phyloP scores from a whole-genome alignment of 2,329 filamentous ascomycete species.

The Beauveria australis region DNA sequence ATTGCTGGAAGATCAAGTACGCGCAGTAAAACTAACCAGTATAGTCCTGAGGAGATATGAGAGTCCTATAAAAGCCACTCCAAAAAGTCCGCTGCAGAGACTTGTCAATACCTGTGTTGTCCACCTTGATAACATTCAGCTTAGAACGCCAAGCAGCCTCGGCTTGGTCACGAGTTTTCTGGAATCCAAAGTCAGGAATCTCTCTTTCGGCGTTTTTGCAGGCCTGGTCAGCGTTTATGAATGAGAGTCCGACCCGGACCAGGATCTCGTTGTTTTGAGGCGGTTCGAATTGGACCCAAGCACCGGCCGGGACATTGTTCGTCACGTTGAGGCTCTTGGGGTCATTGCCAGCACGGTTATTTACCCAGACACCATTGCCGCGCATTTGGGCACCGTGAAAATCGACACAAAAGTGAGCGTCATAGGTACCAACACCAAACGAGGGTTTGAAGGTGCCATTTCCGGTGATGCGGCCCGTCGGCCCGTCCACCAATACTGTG shows the following conservation, averaged over 20 bases:
- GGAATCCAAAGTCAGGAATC: conserved; percentile 59
- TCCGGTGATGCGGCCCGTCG: conserved; percentile 48
- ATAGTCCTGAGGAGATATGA: conserved; percentile 68
- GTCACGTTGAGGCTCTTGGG: conserved; percentile 30
- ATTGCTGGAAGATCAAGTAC: conserved; percentile 40
- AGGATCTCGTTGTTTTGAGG: conserved; percentile 38
- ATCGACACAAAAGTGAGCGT: conserved; percentile 53
- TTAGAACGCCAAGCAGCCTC: conserved; percentile 57
- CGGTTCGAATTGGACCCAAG: conserved; percentile 53
- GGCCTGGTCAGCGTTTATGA: conserved; percentile 58
- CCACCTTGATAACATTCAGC: conserved; percentile 48
- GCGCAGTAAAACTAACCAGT: conserved; percentile 29
- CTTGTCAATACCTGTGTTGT: conserved; percentile 44
- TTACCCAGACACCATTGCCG: conserved; percentile 50
- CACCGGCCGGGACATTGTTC: conserved; percentile 37
- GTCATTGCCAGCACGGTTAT: conserved; percentile 39
- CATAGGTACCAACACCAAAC: conserved; percentile 52
- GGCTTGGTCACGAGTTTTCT: conserved; percentile 43
- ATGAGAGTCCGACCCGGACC: conserved; percentile 63
- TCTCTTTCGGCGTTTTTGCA: conserved; percentile 63
- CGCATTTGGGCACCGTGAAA: conserved; percentile 43
- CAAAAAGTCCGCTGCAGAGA: conserved; percentile 58
- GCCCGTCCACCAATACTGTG: conserved; percentile 24
- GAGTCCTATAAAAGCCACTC: conserved; percentile 60
- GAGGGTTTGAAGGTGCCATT: conserved; percentile 50